Base-by-base conservation (phyloP, 306 rosid species). In the Cyclanthera cordifolia region DNA sequence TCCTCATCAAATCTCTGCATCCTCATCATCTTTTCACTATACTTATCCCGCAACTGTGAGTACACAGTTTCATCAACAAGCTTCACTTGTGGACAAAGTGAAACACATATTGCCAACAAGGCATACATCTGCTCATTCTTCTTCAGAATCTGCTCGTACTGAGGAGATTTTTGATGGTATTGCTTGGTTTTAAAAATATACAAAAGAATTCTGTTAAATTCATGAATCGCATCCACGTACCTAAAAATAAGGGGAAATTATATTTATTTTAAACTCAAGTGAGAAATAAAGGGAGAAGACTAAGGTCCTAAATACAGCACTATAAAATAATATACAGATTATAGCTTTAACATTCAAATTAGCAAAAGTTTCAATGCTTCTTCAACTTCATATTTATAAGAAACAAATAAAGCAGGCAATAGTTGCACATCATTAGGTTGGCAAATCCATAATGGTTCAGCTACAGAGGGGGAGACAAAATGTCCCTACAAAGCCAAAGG, bases 81-180 rank as follows among this genome's bases (percentile, higher is more conserved):
- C 75, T 81, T 85, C 72, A 67, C 87, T 78, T 88, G 95, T 59
- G 99, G 96, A 50, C 99, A 93, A 28, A 93, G 95, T 21, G 99
- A 93, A 68, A 93, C 96, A 67, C 85, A 70, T 72, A 90, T 82
- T 15, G 99, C 96, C 90, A 90, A 84, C 88, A 93, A 80, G 68
- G 96, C 99, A 83, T 93, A 93, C 99, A 93, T 90, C 78, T 93
- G 96, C 73, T 93, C 99, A 59, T 93, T 93, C 85, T 93, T 93
- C 82, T 93, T 93, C 69, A 93, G 84, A 65, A 90, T 93, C 82
- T 93, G 99, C 81, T 90, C 99, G 75, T 82, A 90, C 67, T 93
- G 99, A 24, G 96, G 95, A 45, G 96, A 90, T 74, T 90, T 90
- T 79, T 86, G 87, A 82, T 90, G 96, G 78, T 80, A 90, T 52